Conservation (phyloP, 2,329 filamentous ascomycete species). For the Pestalotiopsis sp. region DNA sequence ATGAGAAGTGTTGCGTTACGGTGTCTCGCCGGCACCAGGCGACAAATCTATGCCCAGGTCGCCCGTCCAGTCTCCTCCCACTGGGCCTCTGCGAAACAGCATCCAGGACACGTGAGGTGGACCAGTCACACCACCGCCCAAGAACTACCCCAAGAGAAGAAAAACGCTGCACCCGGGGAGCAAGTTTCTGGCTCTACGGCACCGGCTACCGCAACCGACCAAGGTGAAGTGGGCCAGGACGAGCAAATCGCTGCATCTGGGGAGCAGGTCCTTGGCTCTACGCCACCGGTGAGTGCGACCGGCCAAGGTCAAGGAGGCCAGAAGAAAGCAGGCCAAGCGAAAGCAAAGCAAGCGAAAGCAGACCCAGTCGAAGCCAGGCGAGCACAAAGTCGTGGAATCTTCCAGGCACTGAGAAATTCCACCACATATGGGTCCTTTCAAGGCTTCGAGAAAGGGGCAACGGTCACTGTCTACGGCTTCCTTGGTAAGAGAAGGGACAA, state of each 20-base stretch:
- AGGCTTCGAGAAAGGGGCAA: conserved; percentile 32
- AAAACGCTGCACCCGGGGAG: not conserved
- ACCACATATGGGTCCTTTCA: not conserved
- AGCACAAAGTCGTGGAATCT: no score
- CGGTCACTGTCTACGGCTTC: conserved; percentile 69
- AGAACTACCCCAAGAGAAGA: not conserved
- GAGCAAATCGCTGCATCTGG: not conserved
- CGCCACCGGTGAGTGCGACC: no score
- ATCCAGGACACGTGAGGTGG: not conserved
- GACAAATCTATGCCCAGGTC: conserved; percentile 11
- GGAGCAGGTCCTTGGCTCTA: no score
- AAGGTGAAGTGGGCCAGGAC: not conserved
- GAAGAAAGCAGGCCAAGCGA: no score
- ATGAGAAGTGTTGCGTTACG: not conserved
- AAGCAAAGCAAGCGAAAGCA: no score
- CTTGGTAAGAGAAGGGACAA: conserved; percentile 69
- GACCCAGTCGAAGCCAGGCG: no score
- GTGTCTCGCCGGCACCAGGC: conserved; percentile 11
- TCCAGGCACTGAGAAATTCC: no score
- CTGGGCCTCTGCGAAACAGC: not conserved
- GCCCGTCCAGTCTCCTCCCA: not conserved
- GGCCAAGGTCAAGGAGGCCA: no score
- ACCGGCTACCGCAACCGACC: not conserved
- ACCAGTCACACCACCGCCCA: not conserved
- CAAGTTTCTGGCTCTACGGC: not conserved